A percentile compares a stretch with the other conserved stretches of the same genome.
Conservation (phyloP, 2,329 filamentous ascomycete genomes). For the Botrytis tulipae region DNA sequence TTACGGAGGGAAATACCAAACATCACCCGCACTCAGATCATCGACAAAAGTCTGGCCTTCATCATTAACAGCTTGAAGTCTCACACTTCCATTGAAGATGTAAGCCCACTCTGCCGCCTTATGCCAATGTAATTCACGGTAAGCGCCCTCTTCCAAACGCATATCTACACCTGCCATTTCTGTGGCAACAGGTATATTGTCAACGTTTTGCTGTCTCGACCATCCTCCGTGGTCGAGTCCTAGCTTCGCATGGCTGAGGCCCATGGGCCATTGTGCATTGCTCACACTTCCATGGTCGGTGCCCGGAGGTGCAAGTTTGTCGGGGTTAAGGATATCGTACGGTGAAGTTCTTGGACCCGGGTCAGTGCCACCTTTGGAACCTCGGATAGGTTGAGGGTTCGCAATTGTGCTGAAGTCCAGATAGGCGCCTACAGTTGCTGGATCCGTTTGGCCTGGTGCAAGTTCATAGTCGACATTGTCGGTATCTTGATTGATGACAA, state of each 20-base stretch:
- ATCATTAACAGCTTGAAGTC: constrained; percentile 70
- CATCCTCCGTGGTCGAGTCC: constrained; percentile 68
- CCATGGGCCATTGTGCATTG: constrained; percentile 69
- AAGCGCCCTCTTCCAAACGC: constrained; percentile 69
- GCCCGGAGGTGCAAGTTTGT: constrained; percentile 68
- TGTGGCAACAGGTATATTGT: constrained; percentile 62
- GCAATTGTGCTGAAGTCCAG: constrained; percentile 53
- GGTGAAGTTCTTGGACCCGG: constrained; percentile 64
- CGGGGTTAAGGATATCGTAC: constrained; percentile 67
- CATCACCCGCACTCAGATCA: constrained; percentile 70
- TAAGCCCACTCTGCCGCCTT: constrained; percentile 79
- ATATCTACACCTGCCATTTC: constrained; percentile 77
- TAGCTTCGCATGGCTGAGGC: constrained; percentile 41
- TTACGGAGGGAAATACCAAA: constrained; percentile 77
- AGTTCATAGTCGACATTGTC: constrained; percentile 42
- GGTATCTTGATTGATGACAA: constrained; percentile 40
- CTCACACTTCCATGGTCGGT: constrained; percentile 69
- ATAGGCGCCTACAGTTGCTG: constrained; percentile 50
- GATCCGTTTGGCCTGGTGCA: constrained; percentile 51
- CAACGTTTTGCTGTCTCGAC: constrained; percentile 70
- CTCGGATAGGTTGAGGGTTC: constrained; percentile 56
- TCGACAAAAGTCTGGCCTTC: constrained; percentile 77
- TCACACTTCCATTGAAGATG: constrained; percentile 67
- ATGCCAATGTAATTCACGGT: constrained; percentile 79
- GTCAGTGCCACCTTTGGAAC: constrained; percentile 49